Evolutionary conservation across 169 alveolate genomes (phyloP), one percentile per base, ranked within the genome.

Genomic region (Babesia divergens): DNA sequence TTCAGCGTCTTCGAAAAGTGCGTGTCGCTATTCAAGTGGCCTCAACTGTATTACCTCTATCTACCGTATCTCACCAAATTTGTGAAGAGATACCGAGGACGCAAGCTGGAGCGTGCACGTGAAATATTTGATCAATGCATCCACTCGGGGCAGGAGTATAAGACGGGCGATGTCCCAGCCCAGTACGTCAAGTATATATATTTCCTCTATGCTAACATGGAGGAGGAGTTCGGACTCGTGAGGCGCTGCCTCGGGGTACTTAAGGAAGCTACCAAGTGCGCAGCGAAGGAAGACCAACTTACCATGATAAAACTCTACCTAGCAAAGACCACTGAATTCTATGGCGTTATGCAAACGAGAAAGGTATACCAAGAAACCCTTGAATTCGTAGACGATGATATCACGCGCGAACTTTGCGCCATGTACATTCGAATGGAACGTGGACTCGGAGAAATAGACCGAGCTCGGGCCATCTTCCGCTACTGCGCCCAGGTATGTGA

Each of bases 1-100:
- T 96, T 94, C 88, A 90, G 92, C 65, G 94, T 92, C 16, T 96
- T 90, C 79, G 99, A 96, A 74, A 86, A 93, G 40, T 97, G 98
- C 53, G 68, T 96, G 37, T 81, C 84, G 32, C 85, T 91, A 32
- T 96, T 94, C 81, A 67, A 81, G 49, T 94, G 97, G 97, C 99
- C 99, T 9, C 96, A 92, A 70, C 70, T 90, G 8, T 91, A 93
- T 80, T 97, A 94, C 70, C 74, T 96, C 38, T 96, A 96, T 91
- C 72, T 94, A 49, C 83, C 89, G 49, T 96, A 96, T 62, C 77
- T 96, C 35, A 72, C 91, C 18, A 91, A 91, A 74, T 93, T 93
- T 65, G 93, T 93, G 14, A 83, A 90, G 26, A 79, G 96, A 50
- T 94, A 92, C 80, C 84, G 86, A 43, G 94, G 92, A 0, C 46